Conservation (phyloP, 768 basidiomycete species). For the Pulveroboletus sp. region DNA sequence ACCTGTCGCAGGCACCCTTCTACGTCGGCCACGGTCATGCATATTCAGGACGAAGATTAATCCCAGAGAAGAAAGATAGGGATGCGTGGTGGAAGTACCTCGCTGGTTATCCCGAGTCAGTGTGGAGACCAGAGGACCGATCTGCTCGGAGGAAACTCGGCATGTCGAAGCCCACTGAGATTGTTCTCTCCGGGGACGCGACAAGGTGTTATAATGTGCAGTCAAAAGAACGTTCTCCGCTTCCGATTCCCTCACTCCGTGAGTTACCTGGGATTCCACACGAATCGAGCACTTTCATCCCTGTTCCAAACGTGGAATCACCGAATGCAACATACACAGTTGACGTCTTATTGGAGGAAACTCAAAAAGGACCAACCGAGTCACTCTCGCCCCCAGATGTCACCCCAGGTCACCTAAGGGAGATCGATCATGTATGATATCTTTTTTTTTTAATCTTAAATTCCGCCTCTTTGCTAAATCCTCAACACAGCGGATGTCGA, state of each 20-base stretch:
- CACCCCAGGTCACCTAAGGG: slow-evolving; percentile 50
- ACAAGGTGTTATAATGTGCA: background rate
- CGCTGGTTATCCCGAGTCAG: slow-evolving; percentile 60
- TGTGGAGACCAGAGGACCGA: slow-evolving; percentile 50
- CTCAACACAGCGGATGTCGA: slow-evolving; percentile 50
- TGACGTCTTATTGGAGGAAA: background rate
- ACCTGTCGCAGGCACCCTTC: slow-evolving; percentile 59
- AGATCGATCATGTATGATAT: slow-evolving; percentile 63
- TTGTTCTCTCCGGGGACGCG: background rate
- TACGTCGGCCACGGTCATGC: slow-evolving; percentile 15
- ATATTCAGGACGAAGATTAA: slow-evolving; percentile 30
- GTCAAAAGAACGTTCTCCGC: no score
- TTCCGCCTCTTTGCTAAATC: slow-evolving; percentile 6
- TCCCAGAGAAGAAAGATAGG: slow-evolving; percentile 70
- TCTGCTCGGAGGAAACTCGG: slow-evolving; percentile 11
- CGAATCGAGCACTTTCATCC: background rate
- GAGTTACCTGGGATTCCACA: no score
- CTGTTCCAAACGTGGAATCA: background rate
- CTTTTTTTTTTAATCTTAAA: background rate
- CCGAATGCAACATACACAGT: background rate
- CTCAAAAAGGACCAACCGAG: background rate
- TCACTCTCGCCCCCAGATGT: slow-evolving; percentile 48
- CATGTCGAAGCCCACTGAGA: slow-evolving; percentile 9
- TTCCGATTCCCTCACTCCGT: no score
- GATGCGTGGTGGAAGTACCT: slow-evolving; percentile 81